phyloP scores from a whole-genome alignment of 208 protist species.

The Trypanosoma brucei region DNA sequence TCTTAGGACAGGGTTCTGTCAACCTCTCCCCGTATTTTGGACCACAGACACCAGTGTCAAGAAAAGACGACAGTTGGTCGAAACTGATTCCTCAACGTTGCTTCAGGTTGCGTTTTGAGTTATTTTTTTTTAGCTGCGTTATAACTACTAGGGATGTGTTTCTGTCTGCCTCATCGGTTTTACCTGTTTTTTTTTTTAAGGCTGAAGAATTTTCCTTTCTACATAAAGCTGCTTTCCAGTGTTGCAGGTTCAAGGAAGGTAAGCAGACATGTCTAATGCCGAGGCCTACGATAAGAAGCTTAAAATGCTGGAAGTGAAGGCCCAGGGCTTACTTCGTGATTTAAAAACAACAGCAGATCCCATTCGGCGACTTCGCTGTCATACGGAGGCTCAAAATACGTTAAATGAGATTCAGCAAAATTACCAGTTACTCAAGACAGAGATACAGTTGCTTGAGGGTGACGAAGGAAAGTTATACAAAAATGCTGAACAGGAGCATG shows the following conservation, averaged over 20 bases:
- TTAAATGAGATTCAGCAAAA: conserved; percentile 37
- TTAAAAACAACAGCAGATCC: conserved; percentile 9
- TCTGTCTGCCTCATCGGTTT: no score
- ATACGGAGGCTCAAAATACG: conserved; percentile 34
- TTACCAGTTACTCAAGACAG: conserved; percentile 54
- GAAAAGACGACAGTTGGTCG: no score
- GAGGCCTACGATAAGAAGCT: conserved; percentile 66
- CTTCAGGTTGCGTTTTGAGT: no score
- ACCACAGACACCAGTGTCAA: no score
- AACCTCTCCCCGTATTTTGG: no score
- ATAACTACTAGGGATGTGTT: no score
- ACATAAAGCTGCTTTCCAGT: background rate
- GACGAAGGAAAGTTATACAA: conserved; percentile 25
- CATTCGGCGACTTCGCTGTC: conserved; percentile 13
- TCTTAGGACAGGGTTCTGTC: no score
- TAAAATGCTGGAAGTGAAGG: conserved; percentile 42
- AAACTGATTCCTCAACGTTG: no score
- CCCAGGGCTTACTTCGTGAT: conserved; percentile 24
- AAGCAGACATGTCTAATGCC: conserved; percentile 30
- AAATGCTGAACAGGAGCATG: conserved; percentile 16
- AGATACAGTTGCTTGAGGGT: conserved; percentile 51
- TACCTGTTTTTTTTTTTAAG: no score
- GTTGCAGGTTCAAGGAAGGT: background rate
- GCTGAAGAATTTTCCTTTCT: no score
- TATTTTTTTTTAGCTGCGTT: no score